phyloP scores from a whole-genome alignment of 2,329 filamentous ascomycete genomes.

The Dothiorella sarmentorum region DNA sequence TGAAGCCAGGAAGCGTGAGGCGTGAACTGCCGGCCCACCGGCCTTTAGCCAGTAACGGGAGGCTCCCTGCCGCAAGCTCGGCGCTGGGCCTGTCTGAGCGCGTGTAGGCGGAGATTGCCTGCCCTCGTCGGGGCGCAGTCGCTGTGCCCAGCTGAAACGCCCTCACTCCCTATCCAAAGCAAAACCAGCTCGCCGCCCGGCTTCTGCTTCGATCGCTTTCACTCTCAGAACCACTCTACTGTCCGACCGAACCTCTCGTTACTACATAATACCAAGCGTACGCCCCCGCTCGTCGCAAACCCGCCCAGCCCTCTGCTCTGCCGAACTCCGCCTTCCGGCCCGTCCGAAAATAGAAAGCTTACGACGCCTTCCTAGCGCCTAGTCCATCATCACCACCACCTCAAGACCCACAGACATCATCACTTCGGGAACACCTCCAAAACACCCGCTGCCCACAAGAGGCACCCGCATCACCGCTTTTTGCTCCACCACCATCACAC shows the following conservation, averaged over 20 bases:
- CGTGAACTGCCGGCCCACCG: too few species aligned
- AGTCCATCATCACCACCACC: neutral
- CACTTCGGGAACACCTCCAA: neutral
- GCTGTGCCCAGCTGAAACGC: conserved; percentile 4
- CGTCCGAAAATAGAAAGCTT: conserved; percentile 18
- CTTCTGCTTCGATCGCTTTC: neutral
- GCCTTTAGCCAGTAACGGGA: neutral
- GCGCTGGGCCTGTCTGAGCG: neutral
- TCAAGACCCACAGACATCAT: conserved; percentile 9
- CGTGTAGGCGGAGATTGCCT: conserved; percentile 1
- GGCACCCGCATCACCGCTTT: neutral
- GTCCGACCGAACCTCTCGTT: conserved; percentile 2
- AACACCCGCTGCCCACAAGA: neutral
- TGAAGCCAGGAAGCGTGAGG: neutral
- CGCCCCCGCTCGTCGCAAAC: neutral
- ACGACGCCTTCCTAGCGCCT: conserved; percentile 16
- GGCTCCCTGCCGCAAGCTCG: neutral
- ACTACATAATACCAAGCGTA: neutral
- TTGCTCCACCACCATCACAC: neutral
- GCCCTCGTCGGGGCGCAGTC: conserved; percentile 4
- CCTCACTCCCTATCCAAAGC: conserved; percentile 4
- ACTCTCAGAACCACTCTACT: neutral
- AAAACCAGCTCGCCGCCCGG: conserved; percentile 6
- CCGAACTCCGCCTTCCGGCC: conserved; percentile 6
- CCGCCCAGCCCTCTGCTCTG: neutral